Conservation (phyloP, 352 stramenopile species). For the Blastocystis sp. region DNA sequence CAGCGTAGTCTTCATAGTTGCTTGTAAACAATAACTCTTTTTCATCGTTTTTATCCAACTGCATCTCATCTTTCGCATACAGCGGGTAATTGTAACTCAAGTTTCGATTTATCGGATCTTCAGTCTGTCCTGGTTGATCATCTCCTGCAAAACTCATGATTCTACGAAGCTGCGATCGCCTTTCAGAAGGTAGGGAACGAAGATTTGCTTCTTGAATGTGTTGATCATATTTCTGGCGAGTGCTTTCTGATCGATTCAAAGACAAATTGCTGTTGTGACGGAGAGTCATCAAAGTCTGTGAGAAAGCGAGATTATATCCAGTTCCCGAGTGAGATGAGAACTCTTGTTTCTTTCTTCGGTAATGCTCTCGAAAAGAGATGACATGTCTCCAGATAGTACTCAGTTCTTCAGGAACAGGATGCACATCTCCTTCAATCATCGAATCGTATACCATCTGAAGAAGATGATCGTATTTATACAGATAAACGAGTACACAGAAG, state of each 20-base stretch:
- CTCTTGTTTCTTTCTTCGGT: conserved; percentile 48
- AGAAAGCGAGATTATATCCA: neutral
- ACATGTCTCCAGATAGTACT: neutral
- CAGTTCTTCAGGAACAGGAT: neutral
- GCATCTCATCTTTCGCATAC: neutral
- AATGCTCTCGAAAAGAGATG: conserved; percentile 4
- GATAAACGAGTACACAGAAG: neutral
- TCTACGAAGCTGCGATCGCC: neutral
- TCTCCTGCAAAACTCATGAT: neutral
- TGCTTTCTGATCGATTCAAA: neutral
- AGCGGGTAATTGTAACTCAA: no score
- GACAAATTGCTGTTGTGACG: neutral
- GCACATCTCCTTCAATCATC: neutral
- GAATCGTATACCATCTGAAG: neutral
- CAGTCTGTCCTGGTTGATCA: neutral
- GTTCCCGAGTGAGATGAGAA: neutral
- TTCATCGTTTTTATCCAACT: neutral
- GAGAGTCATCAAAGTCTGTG: neutral
- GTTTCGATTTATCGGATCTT: no score
- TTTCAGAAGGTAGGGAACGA: neutral
- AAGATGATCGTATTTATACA: conserved; percentile 1
- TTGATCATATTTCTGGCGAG: neutral
- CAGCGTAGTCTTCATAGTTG: conserved; percentile 26
- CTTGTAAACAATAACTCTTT: neutral
- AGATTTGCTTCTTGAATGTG: neutral